Base-by-base conservation (phyloP, 2,329 filamentous ascomycete genomes). In the Tetracladium maxilliforme region DNA sequence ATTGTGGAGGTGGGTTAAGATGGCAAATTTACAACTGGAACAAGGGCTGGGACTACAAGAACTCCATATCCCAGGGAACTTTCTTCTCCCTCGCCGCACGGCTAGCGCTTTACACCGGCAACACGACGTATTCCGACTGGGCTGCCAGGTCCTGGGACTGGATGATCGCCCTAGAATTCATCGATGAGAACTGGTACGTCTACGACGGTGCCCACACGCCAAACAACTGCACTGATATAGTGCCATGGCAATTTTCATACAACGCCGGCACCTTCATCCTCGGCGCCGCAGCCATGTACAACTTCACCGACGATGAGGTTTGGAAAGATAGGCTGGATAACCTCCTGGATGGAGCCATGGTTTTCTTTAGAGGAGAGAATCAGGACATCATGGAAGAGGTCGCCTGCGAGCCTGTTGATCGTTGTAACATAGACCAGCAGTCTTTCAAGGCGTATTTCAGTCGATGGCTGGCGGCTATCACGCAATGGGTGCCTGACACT, bases 1-100 rank as follows among this genome's bases (percentile, higher is more conserved):
- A 67, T 25, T 92, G 82, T 38, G 61, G 58, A n/a, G 82, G 82
- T 20, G 83, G 82, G 6, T 47, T 90, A 25, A 67, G 78, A 33
- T 87, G 80, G 80, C 83, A 92, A 51, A 83, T 92, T 23, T 87
- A 79, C 44, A 61, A 67, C 2, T 84, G 80, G 57, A 90, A 92
- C 43, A 70, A 65, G 20, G 84, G 83, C 10, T 92, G 75, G 49
- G 64, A 76, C 38, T 84, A 87, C 61, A 90, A 73, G 41, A 73
- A 73, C 31, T 61, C 67, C 3, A 70, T 73, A 30, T 70, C 67
- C 1, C 67, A 71, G 35, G 68, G 64, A 2, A 67, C 64, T 31
- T 71, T 72, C 47, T 72, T 72, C 42, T 66, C 69, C 26, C 49
- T 73, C 9, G 67, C 60, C 10, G 70, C 79, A 2, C 69, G 80